phyloP scores from a whole-genome alignment of 495 filamentous ascomycete species.

The Hypoxylon rickii region DNA sequence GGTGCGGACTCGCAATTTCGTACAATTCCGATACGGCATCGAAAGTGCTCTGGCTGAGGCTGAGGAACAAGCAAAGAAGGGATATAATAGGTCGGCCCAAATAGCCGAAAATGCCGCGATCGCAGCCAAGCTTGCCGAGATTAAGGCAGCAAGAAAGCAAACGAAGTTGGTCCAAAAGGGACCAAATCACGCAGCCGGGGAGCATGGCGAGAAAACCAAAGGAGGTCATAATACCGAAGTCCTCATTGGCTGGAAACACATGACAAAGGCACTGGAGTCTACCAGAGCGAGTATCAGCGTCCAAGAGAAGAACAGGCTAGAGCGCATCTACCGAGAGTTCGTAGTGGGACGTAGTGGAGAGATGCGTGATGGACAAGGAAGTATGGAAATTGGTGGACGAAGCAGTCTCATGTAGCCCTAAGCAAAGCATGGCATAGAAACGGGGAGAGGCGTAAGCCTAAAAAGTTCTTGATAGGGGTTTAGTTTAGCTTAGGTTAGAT shows the following conservation, averaged over 20 bases:
- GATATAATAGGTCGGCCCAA: slow-evolving; percentile 49
- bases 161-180: slow-evolving; percentile 57
- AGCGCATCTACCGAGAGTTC: slow-evolving; percentile 88
- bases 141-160: slow-evolving; percentile 69
- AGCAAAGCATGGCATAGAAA: not conserved
- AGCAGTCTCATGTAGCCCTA: slow-evolving; percentile 82
- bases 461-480: slow-evolving; percentile 6
- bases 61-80: slow-evolving; percentile 40
- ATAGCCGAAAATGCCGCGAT: slow-evolving; percentile 74
- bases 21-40: slow-evolving; percentile 81
- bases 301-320: slow-evolving; percentile 72
- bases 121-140: slow-evolving; percentile 70
- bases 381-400: slow-evolving; percentile 87
- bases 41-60: slow-evolving; percentile 53
- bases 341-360: slow-evolving; percentile 88
- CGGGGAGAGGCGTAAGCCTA: not conserved
- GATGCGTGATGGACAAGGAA: slow-evolving; percentile 88
- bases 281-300: slow-evolving; percentile 82
- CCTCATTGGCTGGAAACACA: slow-evolving; percentile 83
- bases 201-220: slow-evolving; percentile 42
- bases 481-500: too few relatives aligned
- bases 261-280: slow-evolving; percentile 72
- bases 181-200: slow-evolving; percentile 33
- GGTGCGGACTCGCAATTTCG: slow-evolving; percentile 58
- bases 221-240: slow-evolving; percentile 60